Conservation (phyloP, 2,329 filamentous ascomycete species). For the Penicillium sp. region DNA sequence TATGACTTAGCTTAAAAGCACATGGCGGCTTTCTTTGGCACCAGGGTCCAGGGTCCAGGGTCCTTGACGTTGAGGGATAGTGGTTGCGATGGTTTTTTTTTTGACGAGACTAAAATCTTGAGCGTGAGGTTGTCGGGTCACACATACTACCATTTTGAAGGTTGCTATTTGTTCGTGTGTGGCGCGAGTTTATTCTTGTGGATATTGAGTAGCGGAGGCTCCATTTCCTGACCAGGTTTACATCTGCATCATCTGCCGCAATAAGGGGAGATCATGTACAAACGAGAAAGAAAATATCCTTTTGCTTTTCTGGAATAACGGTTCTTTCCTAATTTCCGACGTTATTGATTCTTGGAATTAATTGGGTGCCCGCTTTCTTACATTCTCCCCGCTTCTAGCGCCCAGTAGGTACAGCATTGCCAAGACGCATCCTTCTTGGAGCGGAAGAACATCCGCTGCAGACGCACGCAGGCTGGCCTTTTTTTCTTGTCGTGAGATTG, state of each 20-base stretch:
- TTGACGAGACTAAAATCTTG: neutral
- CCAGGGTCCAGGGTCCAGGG: neutral
- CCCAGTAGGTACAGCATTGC: neutral
- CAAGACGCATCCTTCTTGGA: neutral
- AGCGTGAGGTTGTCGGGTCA: no score
- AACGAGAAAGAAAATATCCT: neutral
- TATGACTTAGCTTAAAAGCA: neutral
- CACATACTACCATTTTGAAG: neutral
- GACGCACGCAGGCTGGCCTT: slow-evolving; percentile 12
- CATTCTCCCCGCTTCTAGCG: slow-evolving; percentile 3
- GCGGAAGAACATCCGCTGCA: slow-evolving; percentile 6
- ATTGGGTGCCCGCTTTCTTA: neutral
- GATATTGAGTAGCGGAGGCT: neutral
- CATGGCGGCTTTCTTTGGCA: slow-evolving; percentile 2
- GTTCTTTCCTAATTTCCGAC: neutral
- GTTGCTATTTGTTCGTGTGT: neutral
- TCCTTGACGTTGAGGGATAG: neutral
- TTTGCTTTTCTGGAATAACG: neutral
- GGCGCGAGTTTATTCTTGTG: neutral
- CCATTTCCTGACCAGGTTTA: neutral
- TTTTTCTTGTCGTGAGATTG: slow-evolving; percentile 10
- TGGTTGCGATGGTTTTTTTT: neutral
- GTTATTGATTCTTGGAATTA: neutral
- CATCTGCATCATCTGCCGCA: neutral
- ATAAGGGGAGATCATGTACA: neutral